phyloP scores from a whole-genome alignment of 2,329 filamentous ascomycete genomes.

The Myriosclerotinia curreyana region DNA sequence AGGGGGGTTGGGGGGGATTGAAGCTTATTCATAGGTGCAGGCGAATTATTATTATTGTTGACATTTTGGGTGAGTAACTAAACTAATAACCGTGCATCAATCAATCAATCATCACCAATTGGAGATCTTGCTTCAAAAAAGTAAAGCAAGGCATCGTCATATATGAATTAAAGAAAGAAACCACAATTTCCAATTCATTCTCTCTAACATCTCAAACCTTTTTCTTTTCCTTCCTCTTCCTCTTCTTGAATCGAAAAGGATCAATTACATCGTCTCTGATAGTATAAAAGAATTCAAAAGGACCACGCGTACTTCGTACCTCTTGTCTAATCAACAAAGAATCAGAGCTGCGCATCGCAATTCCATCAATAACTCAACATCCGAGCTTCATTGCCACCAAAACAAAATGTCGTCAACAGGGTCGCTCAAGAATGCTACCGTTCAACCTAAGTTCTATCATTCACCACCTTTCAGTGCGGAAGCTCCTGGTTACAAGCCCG shows the following conservation, averaged over 20 bases:
- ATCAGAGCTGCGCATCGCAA: neutral
- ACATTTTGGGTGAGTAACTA: neutral
- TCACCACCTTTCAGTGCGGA: slow-evolving; percentile 61
- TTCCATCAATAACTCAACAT: neutral
- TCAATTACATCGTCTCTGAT: neutral
- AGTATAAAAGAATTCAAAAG: neutral
- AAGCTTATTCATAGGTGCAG: too few species aligned
- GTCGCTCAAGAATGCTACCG: slow-evolving; percentile 36
- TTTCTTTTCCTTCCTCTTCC: neutral
- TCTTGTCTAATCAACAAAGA: neutral
- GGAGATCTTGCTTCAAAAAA: slow-evolving; percentile 5
- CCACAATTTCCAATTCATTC: neutral
- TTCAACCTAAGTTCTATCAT: slow-evolving; percentile 37
- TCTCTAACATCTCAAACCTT: neutral
- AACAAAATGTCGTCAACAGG: slow-evolving; percentile 3
- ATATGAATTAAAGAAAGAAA: neutral
- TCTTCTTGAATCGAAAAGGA: neutral
- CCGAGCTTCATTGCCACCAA: neutral
- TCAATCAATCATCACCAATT: neutral
- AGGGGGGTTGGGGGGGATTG: too few species aligned
- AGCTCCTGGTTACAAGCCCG: slow-evolving; percentile 54
- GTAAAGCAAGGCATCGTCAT: slow-evolving; percentile 20
- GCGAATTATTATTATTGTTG: too few species aligned
- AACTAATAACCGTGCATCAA: slow-evolving; percentile 3
- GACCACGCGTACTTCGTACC: neutral